Percentiles rank a stretch among this genome's conserved stretches.
Evolutionary conservation across 2,329 filamentous ascomycete genomes (phyloP).

Genomic region (Metarhizium robertsii): DNA sequence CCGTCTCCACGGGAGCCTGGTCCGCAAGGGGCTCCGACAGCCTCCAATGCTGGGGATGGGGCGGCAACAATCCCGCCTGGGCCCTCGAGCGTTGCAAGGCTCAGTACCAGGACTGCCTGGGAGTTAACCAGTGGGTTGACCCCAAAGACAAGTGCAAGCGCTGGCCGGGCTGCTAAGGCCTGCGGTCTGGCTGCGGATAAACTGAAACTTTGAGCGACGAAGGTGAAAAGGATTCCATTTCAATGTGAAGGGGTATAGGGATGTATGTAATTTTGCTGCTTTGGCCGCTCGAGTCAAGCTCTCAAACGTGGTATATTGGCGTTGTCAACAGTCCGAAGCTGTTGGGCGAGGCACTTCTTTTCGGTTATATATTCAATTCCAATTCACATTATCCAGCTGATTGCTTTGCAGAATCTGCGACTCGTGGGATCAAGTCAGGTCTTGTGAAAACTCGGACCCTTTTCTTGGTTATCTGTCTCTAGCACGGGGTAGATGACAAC

Average conservation of each 20-base stretch:
- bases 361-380: no score
- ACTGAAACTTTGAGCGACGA: neutral
- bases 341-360: no score
- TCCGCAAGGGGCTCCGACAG: conserved; percentile 5
- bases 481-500: no score
- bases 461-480: no score
- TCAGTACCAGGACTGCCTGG: conserved; percentile 40
- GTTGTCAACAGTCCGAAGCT: no score
- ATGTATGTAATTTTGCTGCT: neutral
- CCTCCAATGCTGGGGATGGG: conserved; percentile 14
- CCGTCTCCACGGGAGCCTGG: conserved; percentile 7
- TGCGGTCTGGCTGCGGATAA: neutral
- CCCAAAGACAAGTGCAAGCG: conserved; percentile 29
- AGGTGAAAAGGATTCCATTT: neutral
- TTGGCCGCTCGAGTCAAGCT: no score
- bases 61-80: conserved; percentile 22
- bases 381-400: no score
- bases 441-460: no score
- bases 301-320: no score
- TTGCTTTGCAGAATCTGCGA: no score
- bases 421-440: no score
- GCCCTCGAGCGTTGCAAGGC: conserved; percentile 33
- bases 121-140: conserved; percentile 29
- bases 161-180: conserved; percentile 20
- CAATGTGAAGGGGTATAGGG: no score